Evolutionary conservation across 495 filamentous ascomycete genomes (phyloP), one percentile per base, ranked within the genome.

Genomic region (Daldinia vernicosa): DNA sequence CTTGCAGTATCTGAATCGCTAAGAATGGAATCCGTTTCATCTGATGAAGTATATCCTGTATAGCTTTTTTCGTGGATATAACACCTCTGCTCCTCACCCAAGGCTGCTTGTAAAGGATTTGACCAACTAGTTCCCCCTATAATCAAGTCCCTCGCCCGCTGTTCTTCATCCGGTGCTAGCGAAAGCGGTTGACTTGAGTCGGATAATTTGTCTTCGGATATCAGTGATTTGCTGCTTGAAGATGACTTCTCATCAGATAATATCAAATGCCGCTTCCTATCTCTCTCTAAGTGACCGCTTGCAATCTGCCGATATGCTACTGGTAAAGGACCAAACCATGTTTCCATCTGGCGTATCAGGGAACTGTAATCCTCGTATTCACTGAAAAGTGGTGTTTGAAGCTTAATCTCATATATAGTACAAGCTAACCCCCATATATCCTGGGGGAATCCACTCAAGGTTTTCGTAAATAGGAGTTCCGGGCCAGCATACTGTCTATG

Each of bases 371-470:
- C 33, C 1, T 70, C 6, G 35, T 61, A 61, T 52, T 70, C 68
- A 14, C 68, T 66, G 6, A 70, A 61, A 0, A 70, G 28, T 22
- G 28, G 68, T 6, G 14, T 52, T 6, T 32, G 56, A 11, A 45
- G 11, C 0, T 56, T 70, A 4, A 77, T 40, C 37, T 74, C 33
- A 15, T 35, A 39, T 26, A 79, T 70, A 0, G 69, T 74, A 37
- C 65, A 68, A 1, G 66, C 69, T 0, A 79, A 66, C 3, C 75
- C 62, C 73, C 71, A 79, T 4, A 79, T 66, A 60, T 79, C 76
- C 3, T 53, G 37, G 11, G 61, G 40, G 1, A 60, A 53, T 1
- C 73, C 76, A 5, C 74, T 62, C 1, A 14, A 9, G 0, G 50
- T 51, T 15, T 58, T 40, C 1, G 62, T 66, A 14, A 79, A 77